Evolutionary conservation across 768 basidiomycete genomes (phyloP).

Genomic region (Omphalotus guepiniiformis): DNA sequence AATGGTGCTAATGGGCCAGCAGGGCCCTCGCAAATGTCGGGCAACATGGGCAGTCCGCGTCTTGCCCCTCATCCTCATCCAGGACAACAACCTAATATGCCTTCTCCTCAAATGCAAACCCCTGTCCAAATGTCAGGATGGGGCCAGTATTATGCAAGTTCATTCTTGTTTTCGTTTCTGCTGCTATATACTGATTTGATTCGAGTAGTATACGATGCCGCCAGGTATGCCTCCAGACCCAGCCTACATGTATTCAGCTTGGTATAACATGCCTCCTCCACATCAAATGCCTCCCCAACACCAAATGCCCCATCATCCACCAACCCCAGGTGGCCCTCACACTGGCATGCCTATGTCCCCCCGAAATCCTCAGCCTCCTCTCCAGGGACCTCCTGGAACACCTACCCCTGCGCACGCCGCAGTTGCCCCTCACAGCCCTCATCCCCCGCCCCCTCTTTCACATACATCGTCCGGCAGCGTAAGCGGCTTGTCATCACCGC

Average conservation of each 20-base stretch:
- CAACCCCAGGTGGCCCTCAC: slow-evolving; percentile 45
- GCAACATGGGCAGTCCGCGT: slow-evolving; percentile 65
- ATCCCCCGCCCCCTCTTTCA: slow-evolving; percentile 45
- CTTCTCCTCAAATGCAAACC: slow-evolving; percentile 28
- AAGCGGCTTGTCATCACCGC: slow-evolving; percentile 54
- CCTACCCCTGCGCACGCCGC: slow-evolving; percentile 63
- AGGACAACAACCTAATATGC: slow-evolving; percentile 48
- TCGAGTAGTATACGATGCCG: background rate
- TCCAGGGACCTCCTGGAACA: slow-evolving; percentile 55
- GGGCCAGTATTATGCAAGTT: slow-evolving; percentile 57
- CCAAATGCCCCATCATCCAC: slow-evolving; percentile 42
- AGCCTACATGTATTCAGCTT: slow-evolving; percentile 41
- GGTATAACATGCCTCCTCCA: slow-evolving; percentile 31
- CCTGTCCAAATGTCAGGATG: slow-evolving; percentile 34
- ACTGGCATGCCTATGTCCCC: slow-evolving; percentile 64
- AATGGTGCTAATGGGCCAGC: slow-evolving; percentile 53
- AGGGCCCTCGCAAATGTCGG: slow-evolving; percentile 43
- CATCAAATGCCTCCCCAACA: slow-evolving; percentile 30
- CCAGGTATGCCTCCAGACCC: slow-evolving; percentile 32
- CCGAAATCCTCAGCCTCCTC: slow-evolving; percentile 47
- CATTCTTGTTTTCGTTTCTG: slow-evolving; percentile 9
- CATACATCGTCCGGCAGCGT: slow-evolving; percentile 44
- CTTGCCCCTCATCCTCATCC: slow-evolving; percentile 56
- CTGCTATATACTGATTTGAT: background rate
- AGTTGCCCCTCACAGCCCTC: slow-evolving; percentile 43